phyloP scores from a whole-genome alignment of 2,329 filamentous ascomycete species.

The Pseudogymnoascus sp. region DNA sequence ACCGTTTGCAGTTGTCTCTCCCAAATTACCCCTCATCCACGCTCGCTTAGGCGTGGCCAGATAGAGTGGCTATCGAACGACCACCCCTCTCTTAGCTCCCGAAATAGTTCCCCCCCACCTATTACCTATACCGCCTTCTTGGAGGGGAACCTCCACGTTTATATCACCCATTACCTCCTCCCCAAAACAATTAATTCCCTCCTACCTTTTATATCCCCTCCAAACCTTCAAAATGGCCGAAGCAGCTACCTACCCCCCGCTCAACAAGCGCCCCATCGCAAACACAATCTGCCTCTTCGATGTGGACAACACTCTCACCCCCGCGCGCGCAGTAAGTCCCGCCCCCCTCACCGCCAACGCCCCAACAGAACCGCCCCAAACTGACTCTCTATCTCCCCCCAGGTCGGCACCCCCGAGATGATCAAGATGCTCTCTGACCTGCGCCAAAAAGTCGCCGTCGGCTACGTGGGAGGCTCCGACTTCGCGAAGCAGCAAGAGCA shows the following conservation, averaged over 20 bases:
- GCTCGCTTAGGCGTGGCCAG: constrained; percentile 1
- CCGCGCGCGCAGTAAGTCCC: constrained; percentile 62
- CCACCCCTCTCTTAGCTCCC: constrained; percentile 8
- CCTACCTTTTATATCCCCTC: background rate
- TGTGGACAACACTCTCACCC: constrained; percentile 87
- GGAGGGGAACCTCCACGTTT: background rate
- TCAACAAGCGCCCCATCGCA: constrained; percentile 77
- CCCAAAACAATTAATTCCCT: background rate
- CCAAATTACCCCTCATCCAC: constrained; percentile 1
- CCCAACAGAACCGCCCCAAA: constrained; percentile 12
- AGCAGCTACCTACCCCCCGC: constrained; percentile 45
- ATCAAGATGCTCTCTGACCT: constrained; percentile 69
- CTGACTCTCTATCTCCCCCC: background rate
- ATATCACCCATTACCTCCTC: background rate
- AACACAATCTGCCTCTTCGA: constrained; percentile 95
- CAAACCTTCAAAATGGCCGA: constrained; percentile 5
- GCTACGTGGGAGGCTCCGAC: constrained; percentile 89
- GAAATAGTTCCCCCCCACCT: constrained; percentile 7
- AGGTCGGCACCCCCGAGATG: constrained; percentile 73
- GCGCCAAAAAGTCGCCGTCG: constrained; percentile 81
- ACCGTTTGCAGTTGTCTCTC: background rate
- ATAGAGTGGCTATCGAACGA: background rate
- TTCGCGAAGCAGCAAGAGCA: constrained; percentile 94
- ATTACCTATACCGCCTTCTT: constrained; percentile 5
- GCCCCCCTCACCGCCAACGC: constrained; percentile 4